Conservation (phyloP, 2,329 filamentous ascomycete species). For the Didymella pinodella region DNA sequence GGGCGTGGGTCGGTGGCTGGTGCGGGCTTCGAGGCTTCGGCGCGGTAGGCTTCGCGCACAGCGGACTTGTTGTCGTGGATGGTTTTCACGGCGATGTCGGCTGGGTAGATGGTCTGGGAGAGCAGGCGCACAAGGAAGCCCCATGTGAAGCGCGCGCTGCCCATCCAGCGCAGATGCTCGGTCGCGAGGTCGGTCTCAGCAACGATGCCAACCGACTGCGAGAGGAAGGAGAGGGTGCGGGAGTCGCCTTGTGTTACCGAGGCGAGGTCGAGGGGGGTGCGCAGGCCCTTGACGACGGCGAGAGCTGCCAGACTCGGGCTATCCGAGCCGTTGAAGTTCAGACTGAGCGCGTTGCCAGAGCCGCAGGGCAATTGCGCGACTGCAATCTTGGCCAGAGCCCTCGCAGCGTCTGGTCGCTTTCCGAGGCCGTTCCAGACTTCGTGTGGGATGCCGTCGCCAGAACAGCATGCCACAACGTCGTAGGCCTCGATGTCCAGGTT, state of each 20-base stretch:
- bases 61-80: conserved; percentile 77
- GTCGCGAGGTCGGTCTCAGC: conserved; percentile 91
- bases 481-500: conserved; percentile 79
- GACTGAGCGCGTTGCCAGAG: conserved; percentile 91
- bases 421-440: conserved; percentile 95
- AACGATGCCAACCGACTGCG: conserved; percentile 86
- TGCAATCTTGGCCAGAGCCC: conserved; percentile 78
- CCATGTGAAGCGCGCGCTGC: conserved; percentile 80
- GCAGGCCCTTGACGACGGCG: conserved; percentile 83
- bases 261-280: conserved; percentile 84
- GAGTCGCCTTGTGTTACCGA: conserved; percentile 83
- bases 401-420: conserved; percentile 74
- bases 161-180: conserved; percentile 94
- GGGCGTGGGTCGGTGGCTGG: conserved; percentile 34
- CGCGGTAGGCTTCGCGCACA: conserved; percentile 76
- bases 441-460: conserved; percentile 88
- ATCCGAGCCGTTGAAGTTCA: conserved; percentile 85
- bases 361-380: conserved; percentile 90
- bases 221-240: conserved; percentile 85
- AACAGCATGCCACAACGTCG: conserved; percentile 88
- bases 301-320: conserved; percentile 79
- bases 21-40: conserved; percentile 37
- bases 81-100: conserved; percentile 85
- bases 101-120: conserved; percentile 81
- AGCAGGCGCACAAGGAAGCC: conserved; percentile 82